phyloP scores from a whole-genome alignment of 202 grass and related monocot genomes.

The Musa balbisiana region DNA sequence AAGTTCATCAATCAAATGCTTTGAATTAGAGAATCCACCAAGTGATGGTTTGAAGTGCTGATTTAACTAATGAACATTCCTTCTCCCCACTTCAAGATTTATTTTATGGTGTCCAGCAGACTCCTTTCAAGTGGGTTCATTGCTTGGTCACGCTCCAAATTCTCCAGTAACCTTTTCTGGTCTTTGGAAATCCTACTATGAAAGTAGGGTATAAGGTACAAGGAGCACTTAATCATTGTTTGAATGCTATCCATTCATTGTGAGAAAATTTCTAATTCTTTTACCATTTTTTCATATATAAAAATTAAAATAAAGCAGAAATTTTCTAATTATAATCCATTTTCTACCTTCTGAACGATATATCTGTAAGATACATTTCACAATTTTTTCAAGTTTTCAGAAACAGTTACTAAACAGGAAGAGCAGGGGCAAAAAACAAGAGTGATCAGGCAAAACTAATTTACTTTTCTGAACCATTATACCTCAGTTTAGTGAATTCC shows the following conservation, averaged over 20 bases:
- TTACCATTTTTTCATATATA: constrained; percentile 21
- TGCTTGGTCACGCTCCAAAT: background rate
- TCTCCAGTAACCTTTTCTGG: background rate
- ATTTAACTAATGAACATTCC: constrained; percentile 16
- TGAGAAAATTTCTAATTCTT: background rate
- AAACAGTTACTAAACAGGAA: no score
- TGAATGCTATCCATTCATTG: no score
- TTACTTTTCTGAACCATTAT: no score
- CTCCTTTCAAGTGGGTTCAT: background rate
- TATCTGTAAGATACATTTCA: no score
- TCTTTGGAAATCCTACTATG: background rate
- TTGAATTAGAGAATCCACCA: constrained; percentile 45
- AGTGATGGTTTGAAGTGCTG: constrained; percentile 11
- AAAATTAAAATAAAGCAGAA: background rate
- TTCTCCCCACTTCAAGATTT: background rate
- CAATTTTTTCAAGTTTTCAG: no score
- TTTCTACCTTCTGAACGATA: no score
- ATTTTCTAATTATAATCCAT: background rate
- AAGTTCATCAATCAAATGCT: constrained; percentile 42
- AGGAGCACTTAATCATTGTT: no score
- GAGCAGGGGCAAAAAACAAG: no score
- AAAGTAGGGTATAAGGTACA: background rate
- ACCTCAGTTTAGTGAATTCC: no score
- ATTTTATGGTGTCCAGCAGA: background rate
- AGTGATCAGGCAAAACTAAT: no score